A percentile compares a stretch with the other conserved stretches of the same genome.
phyloP scores from a whole-genome alignment of 2,329 filamentous ascomycete genomes.

The Exophiala spinifera region DNA sequence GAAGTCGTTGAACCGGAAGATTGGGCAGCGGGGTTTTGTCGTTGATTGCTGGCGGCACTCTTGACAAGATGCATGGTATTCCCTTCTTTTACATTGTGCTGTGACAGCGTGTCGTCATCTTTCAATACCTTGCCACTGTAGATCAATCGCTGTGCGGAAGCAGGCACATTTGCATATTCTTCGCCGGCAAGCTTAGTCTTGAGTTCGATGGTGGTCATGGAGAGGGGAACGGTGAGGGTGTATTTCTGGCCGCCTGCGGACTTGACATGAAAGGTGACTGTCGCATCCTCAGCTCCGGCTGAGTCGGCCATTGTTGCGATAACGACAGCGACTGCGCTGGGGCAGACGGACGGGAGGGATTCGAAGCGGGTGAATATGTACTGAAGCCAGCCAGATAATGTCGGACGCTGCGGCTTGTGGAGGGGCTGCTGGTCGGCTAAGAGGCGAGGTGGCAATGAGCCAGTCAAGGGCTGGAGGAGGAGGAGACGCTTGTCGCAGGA shows the following conservation, averaged over 20 bases:
- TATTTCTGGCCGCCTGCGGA: conserved; percentile 88
- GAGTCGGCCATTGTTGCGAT: conserved; percentile 23
- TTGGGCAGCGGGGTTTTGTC: conserved; percentile 55
- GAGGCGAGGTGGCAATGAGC: too few relatives aligned
- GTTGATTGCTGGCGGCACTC: conserved; percentile 83
- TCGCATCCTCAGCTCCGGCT: conserved; percentile 25
- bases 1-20: conserved; percentile 38
- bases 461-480: too few relatives aligned
- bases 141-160: conserved; percentile 88
- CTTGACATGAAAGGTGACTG: conserved; percentile 96
- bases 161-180: conserved; percentile 82
- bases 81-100: conserved; percentile 92
- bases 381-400: background rate
- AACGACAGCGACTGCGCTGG: background rate
- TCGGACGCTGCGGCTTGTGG: too few relatives aligned
- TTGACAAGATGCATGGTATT: conserved; percentile 97
- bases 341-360: background rate
- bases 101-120: conserved; percentile 78
- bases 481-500: too few relatives aligned
- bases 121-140: conserved; percentile 97
- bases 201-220: conserved; percentile 76
- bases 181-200: conserved; percentile 80
- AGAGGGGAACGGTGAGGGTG: conserved; percentile 72
- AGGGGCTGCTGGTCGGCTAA: too few relatives aligned
- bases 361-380: too few relatives aligned